Conservation (phyloP, 441 rosid genomes). For the Eutrema salsugineum region DNA sequence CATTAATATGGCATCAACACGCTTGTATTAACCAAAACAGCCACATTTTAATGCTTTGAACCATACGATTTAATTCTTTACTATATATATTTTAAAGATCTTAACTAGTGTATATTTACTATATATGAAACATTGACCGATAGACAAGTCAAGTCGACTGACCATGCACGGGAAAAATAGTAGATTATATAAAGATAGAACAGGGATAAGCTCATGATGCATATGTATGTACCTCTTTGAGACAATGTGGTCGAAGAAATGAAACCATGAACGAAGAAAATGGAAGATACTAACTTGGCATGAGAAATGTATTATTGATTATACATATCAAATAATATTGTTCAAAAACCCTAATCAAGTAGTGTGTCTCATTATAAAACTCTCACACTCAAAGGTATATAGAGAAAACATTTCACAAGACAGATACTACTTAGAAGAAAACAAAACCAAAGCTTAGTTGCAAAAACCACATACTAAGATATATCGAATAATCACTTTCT, state of each 20-base stretch:
- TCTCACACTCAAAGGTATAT: conserved; percentile 3
- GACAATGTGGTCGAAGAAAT: neutral
- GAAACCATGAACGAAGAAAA: neutral
- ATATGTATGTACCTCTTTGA: neutral
- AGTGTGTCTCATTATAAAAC: conserved; percentile 12
- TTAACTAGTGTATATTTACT: neutral
- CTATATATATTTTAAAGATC: neutral
- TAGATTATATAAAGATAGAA: neutral
- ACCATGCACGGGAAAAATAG: neutral
- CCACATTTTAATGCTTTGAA: neutral
- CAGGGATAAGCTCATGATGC: neutral
- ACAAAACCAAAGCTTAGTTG: neutral
- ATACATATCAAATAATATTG: conserved; percentile 1
- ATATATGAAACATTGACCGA: neutral
- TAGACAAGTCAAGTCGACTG: neutral
- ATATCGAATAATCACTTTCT: conserved; percentile 14
- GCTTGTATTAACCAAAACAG: neutral
- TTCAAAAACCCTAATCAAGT: conserved; percentile 25
- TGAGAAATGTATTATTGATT: conserved; percentile 15
- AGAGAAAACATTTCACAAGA: conserved; percentile 20
- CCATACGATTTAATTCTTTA: neutral
- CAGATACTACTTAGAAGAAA: neutral
- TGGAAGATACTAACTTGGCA: neutral
- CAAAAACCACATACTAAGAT: conserved; percentile 15
- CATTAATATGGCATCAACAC: neutral